phyloP scores from a whole-genome alignment of 164 flowering plant genomes.

The Aristolochia californica region DNA sequence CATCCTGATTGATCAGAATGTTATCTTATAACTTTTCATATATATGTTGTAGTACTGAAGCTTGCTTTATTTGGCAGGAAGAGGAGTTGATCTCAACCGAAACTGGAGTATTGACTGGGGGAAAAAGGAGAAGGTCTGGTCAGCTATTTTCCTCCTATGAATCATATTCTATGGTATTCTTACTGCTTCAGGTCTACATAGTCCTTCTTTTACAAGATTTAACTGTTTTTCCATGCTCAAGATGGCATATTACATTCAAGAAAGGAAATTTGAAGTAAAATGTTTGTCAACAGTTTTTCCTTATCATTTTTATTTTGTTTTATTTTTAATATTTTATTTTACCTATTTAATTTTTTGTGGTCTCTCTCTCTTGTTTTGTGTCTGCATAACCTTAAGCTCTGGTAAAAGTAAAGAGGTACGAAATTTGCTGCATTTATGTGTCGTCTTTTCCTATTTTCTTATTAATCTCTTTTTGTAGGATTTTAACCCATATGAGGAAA shows the following conservation, averaged over 20 bases:
- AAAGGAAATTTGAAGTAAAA: too few relatives aligned
- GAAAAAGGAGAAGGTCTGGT: slow-evolving; percentile 80
- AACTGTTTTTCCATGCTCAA: too few relatives aligned
- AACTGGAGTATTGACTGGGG: slow-evolving; percentile 99
- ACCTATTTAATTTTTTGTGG: too few relatives aligned
- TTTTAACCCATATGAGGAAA: slow-evolving; percentile 96
- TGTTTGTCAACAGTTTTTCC: too few relatives aligned
- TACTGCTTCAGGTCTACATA: too few relatives aligned
- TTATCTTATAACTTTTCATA: background rate
- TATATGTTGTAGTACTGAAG: slow-evolving; percentile 3
- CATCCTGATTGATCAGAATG: slow-evolving; percentile 1
- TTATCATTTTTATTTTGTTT: too few relatives aligned
- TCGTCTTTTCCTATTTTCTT: slow-evolving; percentile 5
- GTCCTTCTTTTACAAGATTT: too few relatives aligned
- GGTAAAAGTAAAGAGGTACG: too few relatives aligned
- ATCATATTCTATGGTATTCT: background rate
- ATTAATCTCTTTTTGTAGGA: slow-evolving; percentile 37
- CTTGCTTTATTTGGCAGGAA: slow-evolving; percentile 45
- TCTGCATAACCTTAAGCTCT: too few relatives aligned
- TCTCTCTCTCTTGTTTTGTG: too few relatives aligned
- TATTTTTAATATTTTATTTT: too few relatives aligned
- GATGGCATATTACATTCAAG: too few relatives aligned
- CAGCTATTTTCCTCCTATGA: background rate
- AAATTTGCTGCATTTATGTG: background rate
- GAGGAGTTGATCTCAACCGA: slow-evolving; percentile 98